Conservation (phyloP, 768 basidiomycete species). For the Kwoniella shandongensis region DNA sequence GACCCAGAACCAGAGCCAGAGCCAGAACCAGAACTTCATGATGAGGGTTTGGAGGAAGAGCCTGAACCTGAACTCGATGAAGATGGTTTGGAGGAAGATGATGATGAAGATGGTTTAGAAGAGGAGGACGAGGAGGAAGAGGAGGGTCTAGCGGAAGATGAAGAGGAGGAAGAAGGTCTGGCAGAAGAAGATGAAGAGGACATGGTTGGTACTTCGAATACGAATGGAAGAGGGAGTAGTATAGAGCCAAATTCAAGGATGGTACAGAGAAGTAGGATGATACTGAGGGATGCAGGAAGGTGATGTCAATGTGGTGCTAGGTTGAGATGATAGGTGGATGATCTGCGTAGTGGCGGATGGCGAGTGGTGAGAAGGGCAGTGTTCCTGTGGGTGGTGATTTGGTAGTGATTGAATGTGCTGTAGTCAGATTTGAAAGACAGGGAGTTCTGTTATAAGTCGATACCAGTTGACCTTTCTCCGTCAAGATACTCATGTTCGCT, state of each 20-base stretch:
- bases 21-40: too few species aligned
- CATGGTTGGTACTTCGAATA: conserved; percentile 16
- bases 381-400: not conserved
- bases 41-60: conserved; percentile 17
- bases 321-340: conserved; percentile 11
- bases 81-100: conserved; percentile 20
- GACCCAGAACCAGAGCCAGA: conserved; percentile 11
- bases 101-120: conserved; percentile 24
- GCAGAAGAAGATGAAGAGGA: conserved; percentile 18
- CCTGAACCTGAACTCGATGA: conserved; percentile 8
- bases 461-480: too few species aligned
- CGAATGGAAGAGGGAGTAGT: conserved; percentile 12
- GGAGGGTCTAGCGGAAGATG: conserved; percentile 12
- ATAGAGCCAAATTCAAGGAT: conserved; percentile 16
- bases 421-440: not conserved
- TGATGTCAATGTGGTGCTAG: not conserved
- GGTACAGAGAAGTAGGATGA: conserved; percentile 15
- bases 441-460: too few species aligned
- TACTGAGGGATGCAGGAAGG: not conserved
- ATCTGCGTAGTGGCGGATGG: conserved; percentile 3
- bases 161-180: conserved; percentile 1
- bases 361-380: conserved; percentile 2
- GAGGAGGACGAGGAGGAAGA: conserved; percentile 9
- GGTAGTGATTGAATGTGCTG: not conserved
- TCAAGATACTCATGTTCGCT: too few species aligned